A percentile compares a stretch with the other conserved stretches of the same genome.
These are phyloP conservation scores for Mucor circinelloides DNA, from an alignment of 371 early-diverging fungal genomes.

Conservation along the genomic window DNA sequence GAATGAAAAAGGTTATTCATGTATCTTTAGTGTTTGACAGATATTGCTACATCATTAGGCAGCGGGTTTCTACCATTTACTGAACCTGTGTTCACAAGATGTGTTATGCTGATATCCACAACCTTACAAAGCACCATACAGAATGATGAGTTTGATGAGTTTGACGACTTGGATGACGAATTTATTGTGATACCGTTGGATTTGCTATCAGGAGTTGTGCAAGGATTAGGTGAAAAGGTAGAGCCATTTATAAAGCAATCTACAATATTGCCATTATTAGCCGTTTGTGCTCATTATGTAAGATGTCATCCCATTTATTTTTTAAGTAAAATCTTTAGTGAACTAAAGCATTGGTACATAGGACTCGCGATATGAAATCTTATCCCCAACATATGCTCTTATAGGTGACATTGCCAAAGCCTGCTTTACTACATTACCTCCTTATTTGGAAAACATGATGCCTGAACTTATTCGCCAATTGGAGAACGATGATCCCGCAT, in stretches of 20 bases:
- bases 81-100: conserved; percentile 81
- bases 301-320: conserved; percentile 8
- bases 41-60: conserved; percentile 87
- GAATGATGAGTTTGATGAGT: conserved; percentile 52
- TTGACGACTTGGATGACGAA: conserved; percentile 75
- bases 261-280: conserved; percentile 70
- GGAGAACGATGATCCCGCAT: conserved; percentile 57
- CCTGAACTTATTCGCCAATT: conserved; percentile 78
- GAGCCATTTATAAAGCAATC: conserved; percentile 70
- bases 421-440: conserved; percentile 72
- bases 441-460: conserved; percentile 74
- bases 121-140: conserved; percentile 52
- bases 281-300: conserved; percentile 75
- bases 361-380: conserved; percentile 81
- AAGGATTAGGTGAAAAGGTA: conserved; percentile 78
- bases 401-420: conserved; percentile 93
- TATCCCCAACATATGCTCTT: conserved; percentile 91
- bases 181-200: conserved; percentile 92
- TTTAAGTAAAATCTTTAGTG: no score
- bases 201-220: conserved; percentile 86
- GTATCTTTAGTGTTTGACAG: conserved; percentile 72
- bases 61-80: conserved; percentile 80
- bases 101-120: conserved; percentile 75
- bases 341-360: conserved; percentile 14
- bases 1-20: background rate